Conservation (phyloP, 805 yeast genomes). For the Kazachstania viticola region DNA sequence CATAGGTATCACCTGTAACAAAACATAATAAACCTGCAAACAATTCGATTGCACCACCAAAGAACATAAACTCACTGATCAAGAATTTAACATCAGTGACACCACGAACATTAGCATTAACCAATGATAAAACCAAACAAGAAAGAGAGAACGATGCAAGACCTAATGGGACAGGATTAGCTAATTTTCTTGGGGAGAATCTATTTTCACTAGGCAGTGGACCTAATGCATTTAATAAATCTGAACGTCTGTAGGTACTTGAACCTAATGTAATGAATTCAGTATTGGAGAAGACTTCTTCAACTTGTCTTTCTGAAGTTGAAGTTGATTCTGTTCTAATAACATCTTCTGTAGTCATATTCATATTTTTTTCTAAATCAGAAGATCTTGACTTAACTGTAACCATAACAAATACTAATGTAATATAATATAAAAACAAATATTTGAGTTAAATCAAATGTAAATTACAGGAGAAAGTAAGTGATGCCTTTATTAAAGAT, state of each 20-base stretch:
- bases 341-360: neutral
- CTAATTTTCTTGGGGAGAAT: slow-evolving; percentile 34
- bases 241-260: slow-evolving; percentile 36
- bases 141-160: slow-evolving; percentile 53
- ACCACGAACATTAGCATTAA: slow-evolving; percentile 58
- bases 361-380: neutral
- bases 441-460: too few relatives aligned
- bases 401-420: neutral
- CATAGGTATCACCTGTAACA: slow-evolving; percentile 66
- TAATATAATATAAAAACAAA: too few relatives aligned
- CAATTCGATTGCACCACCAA: slow-evolving; percentile 63
- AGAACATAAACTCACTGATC: slow-evolving; percentile 55
- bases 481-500: neutral
- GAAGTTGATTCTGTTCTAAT: neutral
- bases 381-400: neutral
- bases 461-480: neutral
- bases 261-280: slow-evolving; percentile 31
- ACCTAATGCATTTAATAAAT: slow-evolving; percentile 35
- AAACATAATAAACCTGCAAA: slow-evolving; percentile 70
- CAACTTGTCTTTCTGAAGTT: slow-evolving; percentile 1
- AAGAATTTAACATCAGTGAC: slow-evolving; percentile 48
- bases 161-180: slow-evolving; percentile 71
- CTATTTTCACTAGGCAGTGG: too few relatives aligned
- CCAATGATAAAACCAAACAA: slow-evolving; percentile 47
- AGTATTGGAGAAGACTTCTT: slow-evolving; percentile 21